Evolutionary conservation across 192 early-diverging fungal genomes (phyloP), one percentile per base, ranked within the genome.

Genomic region (Entophlyctis helioformis): DNA sequence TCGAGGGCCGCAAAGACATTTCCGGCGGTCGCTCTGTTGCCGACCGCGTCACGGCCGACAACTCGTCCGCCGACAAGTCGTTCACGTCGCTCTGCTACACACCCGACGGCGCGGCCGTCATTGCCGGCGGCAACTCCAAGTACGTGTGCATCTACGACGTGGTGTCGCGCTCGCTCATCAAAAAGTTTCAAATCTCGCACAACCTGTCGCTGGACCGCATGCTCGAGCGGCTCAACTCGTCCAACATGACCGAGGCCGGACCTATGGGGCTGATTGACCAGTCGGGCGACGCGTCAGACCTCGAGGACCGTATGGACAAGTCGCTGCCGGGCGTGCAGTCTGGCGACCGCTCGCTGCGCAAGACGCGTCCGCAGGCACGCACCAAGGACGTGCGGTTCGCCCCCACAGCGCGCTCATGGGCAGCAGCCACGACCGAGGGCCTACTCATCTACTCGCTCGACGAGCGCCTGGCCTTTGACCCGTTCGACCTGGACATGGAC

Each of bases 61-160:
- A 97, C 62, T 73, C 71, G 39, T 63, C 82, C 1, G 81, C 85
- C 1, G 85, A 82, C 38, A 90, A 95, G 63, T 69, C 75, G 49
- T 99, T 99, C 71, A 94, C 79, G 46, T 85, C 86, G 12, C 47
- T 99, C 10, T 88, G 83, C 64, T 99, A 96, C 60, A 92, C 88
- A 1, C 82, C 89, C 15, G 96, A 99, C 55, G 94, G 96, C 9
- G 64, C 78, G 3, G 78, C 81, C n/a, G 64, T 99, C 16, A 70
- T 99, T 58, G 90, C 82, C 35, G 92, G 94, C 23, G 96, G 96
- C 21, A 88, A 84, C 65, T 84, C 82, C 63, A 95, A 91, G 63
- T 92, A 83, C 61, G 83, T 99, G 5, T 97, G 94, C 59, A 74
- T 99, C 45, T 99, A 97, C 51, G 89, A 97, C 60, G 66, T 88